Base-by-base conservation (phyloP, 2,329 filamentous ascomycete genomes). In the Cyanodermella asteris region DNA sequence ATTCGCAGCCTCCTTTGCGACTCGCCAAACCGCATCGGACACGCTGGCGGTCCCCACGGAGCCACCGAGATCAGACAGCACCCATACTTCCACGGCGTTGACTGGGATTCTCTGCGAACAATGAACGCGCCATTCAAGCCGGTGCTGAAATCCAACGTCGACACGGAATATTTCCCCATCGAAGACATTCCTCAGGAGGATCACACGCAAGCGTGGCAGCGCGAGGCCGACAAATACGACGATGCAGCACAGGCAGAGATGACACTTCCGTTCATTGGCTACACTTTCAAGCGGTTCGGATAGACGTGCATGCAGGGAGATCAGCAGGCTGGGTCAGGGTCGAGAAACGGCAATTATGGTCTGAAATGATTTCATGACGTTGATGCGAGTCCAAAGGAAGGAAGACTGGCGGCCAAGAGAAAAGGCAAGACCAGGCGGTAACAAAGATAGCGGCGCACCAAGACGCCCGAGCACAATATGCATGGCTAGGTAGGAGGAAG, bases 281-380 rank as follows among this genome's bases (percentile, higher is more conserved):
- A 91, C 51, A 91, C 87, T 6, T 97, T 93, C 60, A 97, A 94
- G 67, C 77, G 87, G 33, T 97, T 97, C 51, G 70, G n/a, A n/a
- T n/a, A n/a, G n/a, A n/a, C n/a, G n/a, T n/a, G n/a, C n/a, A n/a
- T n/a, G n/a, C n/a, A n/a, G n/a, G n/a, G n/a, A n/a, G n/a, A n/a
- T n/a, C n/a, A n/a, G n/a, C n/a, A n/a, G n/a, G n/a, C n/a, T n/a
- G n/a, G n/a, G n/a, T n/a, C n/a, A n/a, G n/a, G n/a, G n/a, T n/a
- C n/a, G n/a, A n/a, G n/a, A n/a, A n/a, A n/a, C n/a, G n/a, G n/a
- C n/a, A n/a, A n/a, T n/a, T n/a, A n/a, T n/a, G n/a, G n/a, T n/a
- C n/a, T n/a, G n/a, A n/a, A n/a, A n/a, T n/a, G n/a, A n/a, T n/a
- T n/a, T n/a, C n/a, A n/a, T n/a, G n/a, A n/a, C n/a, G n/a, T n/a